Conservation (phyloP, 306 rosid genomes). For the Chamaecrista fasciculata region DNA sequence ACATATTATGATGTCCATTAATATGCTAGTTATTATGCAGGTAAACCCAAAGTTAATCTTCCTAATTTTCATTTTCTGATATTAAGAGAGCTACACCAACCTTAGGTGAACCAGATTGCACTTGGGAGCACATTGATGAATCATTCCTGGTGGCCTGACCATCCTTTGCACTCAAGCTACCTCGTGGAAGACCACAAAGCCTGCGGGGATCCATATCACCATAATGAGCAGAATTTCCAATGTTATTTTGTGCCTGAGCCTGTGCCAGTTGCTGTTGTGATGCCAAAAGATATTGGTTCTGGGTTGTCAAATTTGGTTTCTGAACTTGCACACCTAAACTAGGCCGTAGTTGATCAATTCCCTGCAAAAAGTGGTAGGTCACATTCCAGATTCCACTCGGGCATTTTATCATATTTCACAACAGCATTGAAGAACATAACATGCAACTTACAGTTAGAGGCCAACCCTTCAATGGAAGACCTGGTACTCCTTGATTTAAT, state of each 20-base stretch:
- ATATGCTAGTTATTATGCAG: background rate
- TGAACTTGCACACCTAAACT: conserved; percentile 76
- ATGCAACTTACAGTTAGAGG: conserved; percentile 82
- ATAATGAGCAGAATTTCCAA: conserved; percentile 53
- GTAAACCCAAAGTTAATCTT: conserved; percentile 7
- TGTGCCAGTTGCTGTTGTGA: conserved; percentile 87
- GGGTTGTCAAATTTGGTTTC: conserved; percentile 64
- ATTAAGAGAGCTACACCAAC: conserved; percentile 40
- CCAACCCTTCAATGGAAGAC: conserved; percentile 87
- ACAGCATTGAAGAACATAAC: conserved; percentile 2
- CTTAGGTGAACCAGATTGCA: conserved; percentile 79
- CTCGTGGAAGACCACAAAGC: conserved; percentile 70
- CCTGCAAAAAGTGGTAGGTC: conserved; percentile 47
- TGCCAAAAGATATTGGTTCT: conserved; percentile 64
- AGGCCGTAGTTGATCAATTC: conserved; percentile 81
- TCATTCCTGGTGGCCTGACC: conserved; percentile 62
- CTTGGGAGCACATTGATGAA: conserved; percentile 76
- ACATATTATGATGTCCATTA: background rate
- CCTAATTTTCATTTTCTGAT: conserved; percentile 1
- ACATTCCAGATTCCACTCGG: conserved; percentile 22
- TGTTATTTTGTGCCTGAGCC: conserved; percentile 67
- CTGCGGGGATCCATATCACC: conserved; percentile 86
- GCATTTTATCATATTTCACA: conserved; percentile 19
- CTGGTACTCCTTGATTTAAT: conserved; percentile 62
- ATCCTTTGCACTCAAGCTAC: conserved; percentile 67